Evolutionary conservation across 345 rosid genomes (phyloP).

Genomic region (Orychophragmus violaceus): DNA sequence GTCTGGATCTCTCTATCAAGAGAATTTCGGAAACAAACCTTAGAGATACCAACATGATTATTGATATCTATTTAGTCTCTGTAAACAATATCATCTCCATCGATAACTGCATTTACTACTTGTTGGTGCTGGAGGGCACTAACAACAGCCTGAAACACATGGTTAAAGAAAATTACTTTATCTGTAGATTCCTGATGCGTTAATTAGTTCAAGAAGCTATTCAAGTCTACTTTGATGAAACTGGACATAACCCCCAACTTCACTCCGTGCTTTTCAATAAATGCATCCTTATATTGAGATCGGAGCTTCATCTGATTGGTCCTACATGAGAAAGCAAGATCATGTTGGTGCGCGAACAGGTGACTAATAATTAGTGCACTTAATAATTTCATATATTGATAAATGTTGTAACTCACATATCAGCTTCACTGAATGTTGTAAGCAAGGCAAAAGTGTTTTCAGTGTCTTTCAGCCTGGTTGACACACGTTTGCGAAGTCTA

Average conservation of each 20-base stretch:
- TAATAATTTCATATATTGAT: no score
- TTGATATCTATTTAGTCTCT: conserved; percentile 91
- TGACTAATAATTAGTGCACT: no score
- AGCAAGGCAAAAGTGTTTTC: no score
- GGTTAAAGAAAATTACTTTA: neutral
- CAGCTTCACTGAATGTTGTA: no score
- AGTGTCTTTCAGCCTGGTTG: no score
- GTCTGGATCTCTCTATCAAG: neutral
- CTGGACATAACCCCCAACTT: conserved; percentile 99
- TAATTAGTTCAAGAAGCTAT: neutral
- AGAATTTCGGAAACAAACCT: conserved; percentile 30
- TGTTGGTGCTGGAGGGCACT: no score
- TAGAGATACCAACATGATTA: conserved; percentile 65
- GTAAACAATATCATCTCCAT: conserved; percentile 93
- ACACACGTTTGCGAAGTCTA: no score
- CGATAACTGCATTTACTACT: conserved; percentile 91
- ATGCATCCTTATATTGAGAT: conserved; percentile 91
- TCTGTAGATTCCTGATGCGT: neutral
- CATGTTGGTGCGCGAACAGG: no score
- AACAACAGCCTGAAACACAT: conserved; percentile 71
- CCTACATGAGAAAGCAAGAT: no score
- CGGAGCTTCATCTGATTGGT: conserved; percentile 96
- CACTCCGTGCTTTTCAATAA: conserved; percentile 93
- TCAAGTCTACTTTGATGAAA: conserved; percentile 60
- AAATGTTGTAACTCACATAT: no score